A percentile compares a stretch with the other conserved stretches of the same genome.
These are phyloP conservation scores for Geotrichum citri-aurantii DNA, from an alignment of 1,139 yeast species.

Conservation along the genomic window DNA sequence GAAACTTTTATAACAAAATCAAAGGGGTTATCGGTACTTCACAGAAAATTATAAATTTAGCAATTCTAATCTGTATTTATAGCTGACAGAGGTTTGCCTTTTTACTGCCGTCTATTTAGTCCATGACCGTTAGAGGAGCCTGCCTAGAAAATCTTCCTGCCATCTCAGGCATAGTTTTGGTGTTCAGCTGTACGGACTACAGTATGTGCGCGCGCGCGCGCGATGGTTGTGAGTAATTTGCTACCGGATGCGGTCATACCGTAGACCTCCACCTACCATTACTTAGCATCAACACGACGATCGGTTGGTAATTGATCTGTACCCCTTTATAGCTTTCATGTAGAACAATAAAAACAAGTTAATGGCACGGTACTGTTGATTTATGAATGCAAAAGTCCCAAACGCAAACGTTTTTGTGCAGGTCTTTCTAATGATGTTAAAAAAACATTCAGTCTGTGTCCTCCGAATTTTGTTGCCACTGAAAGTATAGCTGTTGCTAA, in stretches of 20 bases:
- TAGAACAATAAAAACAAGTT: neutral
- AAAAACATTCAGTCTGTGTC: too few species aligned
- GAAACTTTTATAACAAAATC: too few species aligned
- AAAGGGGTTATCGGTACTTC: too few species aligned
- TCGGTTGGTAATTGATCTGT: neutral
- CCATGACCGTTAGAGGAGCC: neutral
- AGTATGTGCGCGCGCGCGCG: neutral
- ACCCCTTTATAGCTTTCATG: neutral
- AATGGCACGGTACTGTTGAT: neutral
- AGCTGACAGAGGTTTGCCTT: too few species aligned
- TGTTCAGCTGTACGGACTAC: neutral
- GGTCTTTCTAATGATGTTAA: too few species aligned
- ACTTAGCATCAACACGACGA: neutral
- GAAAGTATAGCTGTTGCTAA: too few species aligned
- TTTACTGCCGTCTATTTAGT: neutral
- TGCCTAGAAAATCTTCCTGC: too few species aligned
- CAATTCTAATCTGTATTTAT: too few species aligned
- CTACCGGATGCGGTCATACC: neutral
- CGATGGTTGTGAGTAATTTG: neutral
- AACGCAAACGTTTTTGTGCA: neutral
- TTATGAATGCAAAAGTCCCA: neutral
- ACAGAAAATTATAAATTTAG: too few species aligned
- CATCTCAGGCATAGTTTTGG: neutral
- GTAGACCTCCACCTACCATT: neutral
- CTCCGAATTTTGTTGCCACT: too few species aligned